Evolutionary conservation across 2,329 filamentous ascomycete species (phyloP).

Genomic region (Fusarium sp.): DNA sequence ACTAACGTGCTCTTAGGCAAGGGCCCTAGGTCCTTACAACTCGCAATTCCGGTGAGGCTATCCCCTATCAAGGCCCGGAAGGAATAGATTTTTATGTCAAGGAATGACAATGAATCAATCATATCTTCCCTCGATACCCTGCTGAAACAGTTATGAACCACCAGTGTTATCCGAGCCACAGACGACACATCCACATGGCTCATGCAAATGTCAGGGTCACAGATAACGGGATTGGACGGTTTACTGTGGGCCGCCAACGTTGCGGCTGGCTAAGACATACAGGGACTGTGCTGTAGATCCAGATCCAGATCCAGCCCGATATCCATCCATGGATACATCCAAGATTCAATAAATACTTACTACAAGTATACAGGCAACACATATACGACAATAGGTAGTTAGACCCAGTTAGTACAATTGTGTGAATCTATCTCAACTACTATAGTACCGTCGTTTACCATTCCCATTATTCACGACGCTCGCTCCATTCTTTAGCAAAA

Average conservation of each 20-base stretch:
- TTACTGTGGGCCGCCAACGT: conserved; percentile 10
- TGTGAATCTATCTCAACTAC: conserved; percentile 10
- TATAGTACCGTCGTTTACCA: conserved; percentile 11
- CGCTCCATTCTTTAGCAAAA: conserved; percentile 5
- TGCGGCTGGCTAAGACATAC: conserved; percentile 19
- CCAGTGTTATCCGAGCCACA: conserved; percentile 7
- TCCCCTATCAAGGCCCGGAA: neutral
- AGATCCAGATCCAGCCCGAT: neutral
- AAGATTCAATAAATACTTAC: neutral
- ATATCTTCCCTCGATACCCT: neutral
- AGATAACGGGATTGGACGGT: conserved; percentile 25
- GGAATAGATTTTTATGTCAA: neutral
- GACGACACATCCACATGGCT: conserved; percentile 24
- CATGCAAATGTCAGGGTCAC: conserved; percentile 34
- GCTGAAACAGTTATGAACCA: conserved; percentile 27
- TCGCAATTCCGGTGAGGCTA: conserved; percentile 17
- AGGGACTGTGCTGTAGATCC: neutral
- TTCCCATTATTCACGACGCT: conserved; percentile 27
- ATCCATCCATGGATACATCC: neutral
- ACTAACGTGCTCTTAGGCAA: neutral
- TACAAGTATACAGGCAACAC: neutral
- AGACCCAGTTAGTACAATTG: conserved; percentile 17
- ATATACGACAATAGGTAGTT: neutral
- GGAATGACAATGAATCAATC: conserved; percentile 10
- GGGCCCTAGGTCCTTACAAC: neutral